Evolutionary conservation across 2,329 filamentous ascomycete genomes (phyloP).

Genomic region (Hymenoscyphus salicellus): DNA sequence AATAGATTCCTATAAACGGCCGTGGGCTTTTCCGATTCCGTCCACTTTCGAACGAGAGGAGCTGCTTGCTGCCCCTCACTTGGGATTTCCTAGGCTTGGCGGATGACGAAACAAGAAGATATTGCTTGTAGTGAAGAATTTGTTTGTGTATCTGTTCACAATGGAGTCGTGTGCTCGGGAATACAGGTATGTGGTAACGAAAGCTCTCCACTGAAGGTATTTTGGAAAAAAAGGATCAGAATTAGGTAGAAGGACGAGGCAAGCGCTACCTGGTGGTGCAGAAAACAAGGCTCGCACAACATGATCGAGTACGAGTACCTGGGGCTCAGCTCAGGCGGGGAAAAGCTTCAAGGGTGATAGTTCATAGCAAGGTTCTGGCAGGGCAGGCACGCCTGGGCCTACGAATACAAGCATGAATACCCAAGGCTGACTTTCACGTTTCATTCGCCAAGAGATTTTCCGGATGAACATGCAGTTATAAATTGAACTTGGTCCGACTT

Average conservation of each 20-base stretch:
- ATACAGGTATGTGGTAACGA: background rate
- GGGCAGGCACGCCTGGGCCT: background rate
- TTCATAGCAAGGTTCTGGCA: background rate
- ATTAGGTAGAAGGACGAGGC: background rate
- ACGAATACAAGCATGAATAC: background rate
- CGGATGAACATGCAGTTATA: background rate
- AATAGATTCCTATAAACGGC: too few species aligned
- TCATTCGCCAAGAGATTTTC: background rate
- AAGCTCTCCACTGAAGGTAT: background rate
- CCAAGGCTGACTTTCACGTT: background rate
- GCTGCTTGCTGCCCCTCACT: conserved; percentile 4
- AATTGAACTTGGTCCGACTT: background rate
- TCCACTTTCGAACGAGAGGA: background rate
- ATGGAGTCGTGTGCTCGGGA: background rate
- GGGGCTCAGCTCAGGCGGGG: background rate
- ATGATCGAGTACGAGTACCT: background rate
- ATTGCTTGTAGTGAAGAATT: background rate
- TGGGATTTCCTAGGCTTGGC: background rate
- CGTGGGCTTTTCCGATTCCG: too few species aligned
- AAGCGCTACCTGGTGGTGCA: background rate
- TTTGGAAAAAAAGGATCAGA: background rate
- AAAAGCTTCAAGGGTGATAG: background rate
- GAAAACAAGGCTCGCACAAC: background rate
- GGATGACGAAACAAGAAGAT: background rate
- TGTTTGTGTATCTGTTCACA: background rate